Base-by-base conservation (phyloP, 2,329 filamentous ascomycete genomes). In the Curvularia eragrostidis region DNA sequence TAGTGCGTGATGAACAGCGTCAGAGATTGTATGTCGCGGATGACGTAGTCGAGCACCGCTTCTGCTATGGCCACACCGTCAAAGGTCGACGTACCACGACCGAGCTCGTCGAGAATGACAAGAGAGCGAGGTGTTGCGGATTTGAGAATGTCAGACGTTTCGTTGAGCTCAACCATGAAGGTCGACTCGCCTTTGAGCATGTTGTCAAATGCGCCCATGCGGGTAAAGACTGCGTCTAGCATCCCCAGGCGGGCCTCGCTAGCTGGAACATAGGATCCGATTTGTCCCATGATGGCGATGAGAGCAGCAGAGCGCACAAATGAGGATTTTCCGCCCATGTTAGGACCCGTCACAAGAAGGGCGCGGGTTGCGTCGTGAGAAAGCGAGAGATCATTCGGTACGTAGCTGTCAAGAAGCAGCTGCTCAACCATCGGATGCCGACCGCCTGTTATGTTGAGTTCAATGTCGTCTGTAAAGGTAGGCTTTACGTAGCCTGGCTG, bases 251-350 rank as follows among this genome's bases (percentile, higher is more conserved):
- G 79, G 24, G 94, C 87, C 2, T 86, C 83, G 26, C 84, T 82
- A 21, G 94, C 94, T 1, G 95, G 95, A 0, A 99, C 93, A 76
- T 93, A 99, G 36, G 91, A 96, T 49, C 95, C 95, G 63, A 97
- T 90, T 74, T 99, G 95, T 7, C 92, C 93, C 81, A 99, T 93
- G 69, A 99, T 93, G 47, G 90, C 86, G 62, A 98, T 92, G 6
- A 99, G 86, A 9, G 95, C 94, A 43, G 96, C 88, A 65, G 93
- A 91, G 52, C 95, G 91, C 21, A 99, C 94, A 76, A 97, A 99
- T 56, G 90, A 95, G n/a, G 92, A 97, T 75, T 99, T 99, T 55
- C 95, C 95, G 69, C 95, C 95, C 95, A 99, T 99, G 80, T 99
- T 99, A 28, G 95, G 95, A 0, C 95, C 95, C 0, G 95, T 99